phyloP scores from a whole-genome alignment of 2,329 filamentous ascomycete genomes.

The Fusarium sp. region DNA sequence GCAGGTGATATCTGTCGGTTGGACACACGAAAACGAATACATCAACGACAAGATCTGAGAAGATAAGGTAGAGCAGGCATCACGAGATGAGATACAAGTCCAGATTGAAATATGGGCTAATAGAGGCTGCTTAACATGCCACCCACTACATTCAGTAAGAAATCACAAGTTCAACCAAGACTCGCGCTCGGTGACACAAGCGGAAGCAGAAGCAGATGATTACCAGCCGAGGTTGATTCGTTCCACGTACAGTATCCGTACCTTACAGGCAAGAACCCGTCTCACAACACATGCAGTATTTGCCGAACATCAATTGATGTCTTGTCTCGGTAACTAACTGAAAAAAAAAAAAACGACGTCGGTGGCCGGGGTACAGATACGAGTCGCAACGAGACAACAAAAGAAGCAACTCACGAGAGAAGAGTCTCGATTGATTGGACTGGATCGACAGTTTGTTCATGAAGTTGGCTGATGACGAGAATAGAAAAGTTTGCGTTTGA shows the following conservation, averaged over 20 bases:
- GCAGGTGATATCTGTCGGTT: not conserved
- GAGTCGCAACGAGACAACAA: conserved; percentile 13
- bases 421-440: conserved; percentile 1
- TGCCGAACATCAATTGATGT: not conserved
- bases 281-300: conserved; percentile 2
- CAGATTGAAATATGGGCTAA: conserved; percentile 24
- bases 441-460: conserved; percentile 14
- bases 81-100: conserved; percentile 3
- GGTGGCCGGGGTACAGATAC: conserved; percentile 7
- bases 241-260: conserved; percentile 9
- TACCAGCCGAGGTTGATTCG: conserved; percentile 25
- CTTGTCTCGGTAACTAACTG: conserved; percentile 17
- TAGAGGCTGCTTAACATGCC: conserved; percentile 27
- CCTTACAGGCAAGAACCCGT: not conserved
- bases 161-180: not conserved
- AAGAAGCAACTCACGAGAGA: conserved; percentile 21
- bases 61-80: conserved; percentile 7
- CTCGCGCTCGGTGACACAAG: conserved; percentile 22
- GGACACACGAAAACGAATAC: conserved; percentile 21
- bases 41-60: not conserved
- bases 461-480: not conserved
- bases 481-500: not conserved
- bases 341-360: not conserved
- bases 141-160: not conserved
- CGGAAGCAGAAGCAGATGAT: not conserved